phyloP scores from a whole-genome alignment of 352 stramenopile genomes.

The Phytophthora foliorum region DNA sequence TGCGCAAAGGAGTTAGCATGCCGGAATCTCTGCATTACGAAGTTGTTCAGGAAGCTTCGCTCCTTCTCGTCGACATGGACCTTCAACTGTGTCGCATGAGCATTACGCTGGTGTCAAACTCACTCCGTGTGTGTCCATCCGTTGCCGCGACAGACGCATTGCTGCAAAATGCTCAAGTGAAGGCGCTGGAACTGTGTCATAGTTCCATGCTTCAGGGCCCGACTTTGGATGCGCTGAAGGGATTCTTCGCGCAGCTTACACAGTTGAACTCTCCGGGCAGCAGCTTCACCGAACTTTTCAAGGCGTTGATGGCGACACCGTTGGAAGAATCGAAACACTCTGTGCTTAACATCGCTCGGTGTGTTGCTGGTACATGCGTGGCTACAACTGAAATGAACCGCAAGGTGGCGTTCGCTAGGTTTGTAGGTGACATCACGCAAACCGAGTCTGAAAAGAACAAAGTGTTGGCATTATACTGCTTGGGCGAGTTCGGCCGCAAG shows the following conservation, averaged over 20 bases:
- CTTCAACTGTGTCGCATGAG: constrained; percentile 96
- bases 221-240: constrained; percentile 60
- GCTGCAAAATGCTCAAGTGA: constrained; percentile 74
- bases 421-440: constrained; percentile 72
- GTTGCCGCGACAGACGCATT: constrained; percentile 71
- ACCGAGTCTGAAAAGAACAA: constrained; percentile 70
- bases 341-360: constrained; percentile 95
- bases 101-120: constrained; percentile 88
- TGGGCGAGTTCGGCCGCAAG: constrained; percentile 96
- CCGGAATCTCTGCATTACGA: constrained; percentile 85
- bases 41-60: constrained; percentile 92
- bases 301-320: constrained; percentile 73
- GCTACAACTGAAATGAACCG: constrained; percentile 62
- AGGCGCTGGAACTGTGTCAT: constrained; percentile 89
- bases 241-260: constrained; percentile 78
- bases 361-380: constrained; percentile 90
- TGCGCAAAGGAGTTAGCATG: constrained; percentile 80
- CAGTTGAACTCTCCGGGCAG: constrained; percentile 57
- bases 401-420: constrained; percentile 79
- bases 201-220: constrained; percentile 94
- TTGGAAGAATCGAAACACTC: constrained; percentile 90
- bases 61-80: constrained; percentile 96
- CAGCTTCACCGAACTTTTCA: constrained; percentile 91
- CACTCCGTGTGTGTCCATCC: constrained; percentile 71
- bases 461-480: constrained; percentile 94